phyloP scores from a whole-genome alignment of 2,329 filamentous ascomycete species.

The Pyricularia grisea region DNA sequence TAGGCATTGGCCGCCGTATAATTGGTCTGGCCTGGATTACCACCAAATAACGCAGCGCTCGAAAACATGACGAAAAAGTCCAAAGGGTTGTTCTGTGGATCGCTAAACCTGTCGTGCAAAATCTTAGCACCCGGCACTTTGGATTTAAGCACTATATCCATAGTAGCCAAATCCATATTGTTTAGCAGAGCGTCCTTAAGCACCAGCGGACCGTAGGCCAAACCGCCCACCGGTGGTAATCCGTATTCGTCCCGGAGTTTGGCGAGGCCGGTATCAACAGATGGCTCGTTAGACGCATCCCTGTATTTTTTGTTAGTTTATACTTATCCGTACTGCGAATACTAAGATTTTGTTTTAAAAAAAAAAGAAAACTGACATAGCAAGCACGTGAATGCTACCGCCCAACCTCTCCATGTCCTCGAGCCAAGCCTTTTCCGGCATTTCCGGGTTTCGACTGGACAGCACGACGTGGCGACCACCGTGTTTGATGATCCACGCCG shows the following conservation, averaged over 20 bases:
- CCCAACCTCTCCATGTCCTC: not conserved
- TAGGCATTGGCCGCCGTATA: slow-evolving; percentile 31
- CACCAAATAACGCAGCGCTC: slow-evolving; percentile 14
- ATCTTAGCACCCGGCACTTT: slow-evolving; percentile 16
- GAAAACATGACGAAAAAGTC: slow-evolving; percentile 22
- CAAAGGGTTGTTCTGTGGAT: slow-evolving; percentile 6
- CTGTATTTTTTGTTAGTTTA: not conserved
- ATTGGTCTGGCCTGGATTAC: slow-evolving; percentile 25
- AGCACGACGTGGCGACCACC: not conserved
- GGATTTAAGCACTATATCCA: slow-evolving; percentile 12
- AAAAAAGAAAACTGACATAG: not conserved
- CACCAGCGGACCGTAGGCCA: slow-evolving; percentile 11
- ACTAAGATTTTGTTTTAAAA: not conserved
- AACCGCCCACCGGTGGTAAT: not conserved
- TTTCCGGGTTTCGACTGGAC: not conserved
- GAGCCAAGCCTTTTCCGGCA: not conserved
- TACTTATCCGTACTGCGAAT: too few species aligned
- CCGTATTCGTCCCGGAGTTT: not conserved
- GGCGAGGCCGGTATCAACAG: not conserved
- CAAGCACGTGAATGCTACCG: not conserved
- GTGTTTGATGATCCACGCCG: not conserved
- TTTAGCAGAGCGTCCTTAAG: slow-evolving; percentile 9
- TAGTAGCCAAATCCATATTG: slow-evolving; percentile 7
- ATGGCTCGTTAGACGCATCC: not conserved
- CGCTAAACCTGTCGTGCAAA: slow-evolving; percentile 15